Conservation (phyloP, 805 yeast species). For the Candida tammaniensis region DNA sequence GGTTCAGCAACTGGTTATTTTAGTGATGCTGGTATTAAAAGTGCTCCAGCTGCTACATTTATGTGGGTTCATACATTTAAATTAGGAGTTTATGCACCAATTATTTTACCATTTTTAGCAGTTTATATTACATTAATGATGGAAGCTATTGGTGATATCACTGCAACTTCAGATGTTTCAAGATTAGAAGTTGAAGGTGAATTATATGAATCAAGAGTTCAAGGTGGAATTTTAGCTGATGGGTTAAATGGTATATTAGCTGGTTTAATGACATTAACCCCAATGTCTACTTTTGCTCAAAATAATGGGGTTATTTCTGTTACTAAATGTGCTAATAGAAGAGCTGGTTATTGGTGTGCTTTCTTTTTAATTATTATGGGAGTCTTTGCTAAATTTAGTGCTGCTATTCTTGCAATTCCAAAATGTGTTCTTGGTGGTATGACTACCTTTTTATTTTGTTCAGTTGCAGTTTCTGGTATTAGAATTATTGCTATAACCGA, state of each 20-base stretch:
- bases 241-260: conserved; percentile 78
- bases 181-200: conserved; percentile 81
- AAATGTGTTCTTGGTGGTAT: conserved; percentile 70
- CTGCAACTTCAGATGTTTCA: conserved; percentile 92
- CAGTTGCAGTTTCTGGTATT: conserved; percentile 75
- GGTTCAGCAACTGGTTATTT: conserved; percentile 91
- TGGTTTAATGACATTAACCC: conserved; percentile 80
- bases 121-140: conserved; percentile 79
- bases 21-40: conserved; percentile 47
- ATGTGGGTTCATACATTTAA: conserved; percentile 86
- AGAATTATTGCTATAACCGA: conserved; percentile 59
- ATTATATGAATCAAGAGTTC: conserved; percentile 77
- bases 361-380: conserved; percentile 86
- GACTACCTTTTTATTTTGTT: conserved; percentile 73
- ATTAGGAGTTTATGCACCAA: conserved; percentile 75
- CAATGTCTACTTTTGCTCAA: conserved; percentile 90
- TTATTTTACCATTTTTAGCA: conserved; percentile 81
- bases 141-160: conserved; percentile 94
- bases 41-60: conserved; percentile 81
- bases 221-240: conserved; percentile 90
- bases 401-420: conserved; percentile 70
- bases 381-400: conserved; percentile 80
- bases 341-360: conserved; percentile 77
- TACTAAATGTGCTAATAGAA: conserved; percentile 87
- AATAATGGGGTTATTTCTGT: conserved; percentile 92